A percentile compares a stretch with the other conserved stretches of the same genome.
Conservation (phyloP, 1,139 yeast species). For the Saccharomyces uvarum region DNA sequence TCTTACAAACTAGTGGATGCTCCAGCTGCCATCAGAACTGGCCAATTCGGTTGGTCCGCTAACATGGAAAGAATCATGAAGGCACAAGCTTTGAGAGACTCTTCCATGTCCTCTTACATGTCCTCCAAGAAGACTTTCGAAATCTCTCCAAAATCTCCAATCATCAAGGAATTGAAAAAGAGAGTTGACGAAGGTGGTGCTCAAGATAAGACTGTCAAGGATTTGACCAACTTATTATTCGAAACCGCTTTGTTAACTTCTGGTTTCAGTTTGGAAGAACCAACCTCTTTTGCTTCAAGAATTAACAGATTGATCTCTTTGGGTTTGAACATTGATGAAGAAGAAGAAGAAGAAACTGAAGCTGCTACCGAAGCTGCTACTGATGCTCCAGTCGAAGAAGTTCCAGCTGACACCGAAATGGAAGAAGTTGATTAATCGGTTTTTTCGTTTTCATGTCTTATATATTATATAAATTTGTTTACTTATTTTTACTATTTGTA, state of each 20-base stretch:
- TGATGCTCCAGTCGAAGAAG: conserved; percentile 52
- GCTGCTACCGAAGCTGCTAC: conserved; percentile 39
- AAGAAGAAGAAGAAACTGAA: conserved; percentile 52
- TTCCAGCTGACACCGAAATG: conserved; percentile 88
- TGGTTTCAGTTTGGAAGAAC: conserved; percentile 98
- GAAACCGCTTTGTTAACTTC: conserved; percentile 98
- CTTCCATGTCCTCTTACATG: conserved; percentile 98
- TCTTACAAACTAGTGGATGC: conserved; percentile 96
- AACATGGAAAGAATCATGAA: conserved; percentile 99
- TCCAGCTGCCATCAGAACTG: conserved; percentile 99
- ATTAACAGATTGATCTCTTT: conserved; percentile 96
- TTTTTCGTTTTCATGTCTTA: not conserved
- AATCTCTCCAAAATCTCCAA: conserved; percentile 93
- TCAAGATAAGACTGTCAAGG: conserved; percentile 97
- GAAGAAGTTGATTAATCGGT: conserved; percentile 87
- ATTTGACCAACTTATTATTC: conserved; percentile 88
- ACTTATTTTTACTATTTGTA: not conserved
- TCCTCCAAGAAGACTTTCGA: conserved; percentile 98
- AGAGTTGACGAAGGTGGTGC: conserved; percentile 97
- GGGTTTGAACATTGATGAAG: conserved; percentile 96
- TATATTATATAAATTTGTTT: not conserved
- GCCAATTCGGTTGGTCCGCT: conserved; percentile 99
- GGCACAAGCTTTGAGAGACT: conserved; percentile 99
- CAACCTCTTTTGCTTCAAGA: conserved; percentile 94
- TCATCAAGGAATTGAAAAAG: conserved; percentile 89